Evolutionary conservation across 2,329 filamentous ascomycete species (phyloP).

Genomic region (Ophiostoma tasmaniense): DNA sequence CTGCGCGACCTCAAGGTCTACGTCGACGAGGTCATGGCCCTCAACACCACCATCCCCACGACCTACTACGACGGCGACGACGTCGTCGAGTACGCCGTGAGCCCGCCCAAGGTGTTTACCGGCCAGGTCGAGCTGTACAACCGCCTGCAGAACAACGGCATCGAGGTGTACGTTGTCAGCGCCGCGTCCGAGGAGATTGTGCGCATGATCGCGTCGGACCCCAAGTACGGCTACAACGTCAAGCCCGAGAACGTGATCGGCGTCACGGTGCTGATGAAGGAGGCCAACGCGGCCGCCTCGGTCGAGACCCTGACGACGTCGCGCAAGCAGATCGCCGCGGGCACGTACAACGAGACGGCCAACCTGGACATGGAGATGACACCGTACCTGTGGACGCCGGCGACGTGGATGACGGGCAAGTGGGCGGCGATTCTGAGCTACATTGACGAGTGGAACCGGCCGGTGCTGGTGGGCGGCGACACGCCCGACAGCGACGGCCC

Average conservation of each 20-base stretch:
- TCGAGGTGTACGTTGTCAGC: background rate
- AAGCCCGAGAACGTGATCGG: conserved; percentile 6
- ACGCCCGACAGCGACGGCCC: conserved; percentile 1
- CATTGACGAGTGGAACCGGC: background rate
- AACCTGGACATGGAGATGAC: conserved; percentile 5
- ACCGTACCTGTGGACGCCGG: conserved; percentile 2
- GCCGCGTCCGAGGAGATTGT: background rate
- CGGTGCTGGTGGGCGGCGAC: background rate
- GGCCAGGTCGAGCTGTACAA: conserved; percentile 7
- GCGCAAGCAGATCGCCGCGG: conserved; percentile 6
- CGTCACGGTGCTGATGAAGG: background rate
- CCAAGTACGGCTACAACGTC: conserved; percentile 6
- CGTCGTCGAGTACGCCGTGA: background rate
- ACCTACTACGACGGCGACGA: conserved; percentile 2
- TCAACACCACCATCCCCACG: background rate
- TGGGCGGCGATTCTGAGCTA: background rate
- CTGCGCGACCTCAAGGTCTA: conserved; percentile 1
- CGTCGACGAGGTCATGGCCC: conserved; percentile 2
- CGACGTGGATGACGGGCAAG: conserved; percentile 6
- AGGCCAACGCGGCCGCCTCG: background rate
- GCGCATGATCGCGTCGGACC: conserved; percentile 2
- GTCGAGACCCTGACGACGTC: background rate
- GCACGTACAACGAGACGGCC: conserved; percentile 3
- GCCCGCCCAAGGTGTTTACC: background rate
- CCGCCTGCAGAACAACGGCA: conserved; percentile 1